Evolutionary conservation across 2,329 filamentous ascomycete genomes (phyloP).

Genomic region (Stenocarpella maydis): DNA sequence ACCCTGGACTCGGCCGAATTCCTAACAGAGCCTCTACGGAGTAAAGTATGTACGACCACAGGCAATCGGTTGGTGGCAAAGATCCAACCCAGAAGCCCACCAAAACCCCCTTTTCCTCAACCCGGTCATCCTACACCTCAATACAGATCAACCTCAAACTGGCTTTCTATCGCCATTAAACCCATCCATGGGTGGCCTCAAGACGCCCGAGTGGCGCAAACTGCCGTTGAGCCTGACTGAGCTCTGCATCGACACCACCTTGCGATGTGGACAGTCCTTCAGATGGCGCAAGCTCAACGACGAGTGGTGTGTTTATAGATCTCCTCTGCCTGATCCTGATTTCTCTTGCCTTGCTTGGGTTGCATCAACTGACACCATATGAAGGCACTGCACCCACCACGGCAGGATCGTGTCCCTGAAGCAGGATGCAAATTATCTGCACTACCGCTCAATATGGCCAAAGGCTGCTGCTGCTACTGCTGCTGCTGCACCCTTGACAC

Average conservation of each 20-base stretch:
- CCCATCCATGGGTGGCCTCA: slow-evolving; percentile 38
- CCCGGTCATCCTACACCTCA: neutral
- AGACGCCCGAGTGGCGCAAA: slow-evolving; percentile 83
- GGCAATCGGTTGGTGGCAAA: slow-evolving; percentile 6
- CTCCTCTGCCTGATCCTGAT: too few species aligned
- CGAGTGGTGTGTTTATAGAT: slow-evolving; percentile 72
- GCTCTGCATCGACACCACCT: slow-evolving; percentile 91
- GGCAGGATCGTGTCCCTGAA: slow-evolving; percentile 86
- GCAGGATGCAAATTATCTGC: slow-evolving; percentile 80
- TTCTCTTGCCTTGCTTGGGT: neutral
- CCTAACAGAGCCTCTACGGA: too few species aligned
- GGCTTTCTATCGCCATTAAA: neutral
- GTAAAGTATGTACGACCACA: neutral
- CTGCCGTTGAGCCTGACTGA: slow-evolving; percentile 84
- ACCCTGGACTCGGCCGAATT: neutral
- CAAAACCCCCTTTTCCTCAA: neutral
- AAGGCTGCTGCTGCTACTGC: slow-evolving; percentile 40
- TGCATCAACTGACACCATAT: slow-evolving; percentile 1
- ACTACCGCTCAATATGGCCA: slow-evolving; percentile 79
- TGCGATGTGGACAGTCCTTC: slow-evolving; percentile 96
- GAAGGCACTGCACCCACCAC: slow-evolving; percentile 81
- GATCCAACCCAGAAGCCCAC: neutral
- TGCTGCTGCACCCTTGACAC: slow-evolving; percentile 45
- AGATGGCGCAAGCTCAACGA: slow-evolving; percentile 88
- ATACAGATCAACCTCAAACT: neutral